Conservation (phyloP, 2,329 filamentous ascomycete species). For the Neonectria faginata region DNA sequence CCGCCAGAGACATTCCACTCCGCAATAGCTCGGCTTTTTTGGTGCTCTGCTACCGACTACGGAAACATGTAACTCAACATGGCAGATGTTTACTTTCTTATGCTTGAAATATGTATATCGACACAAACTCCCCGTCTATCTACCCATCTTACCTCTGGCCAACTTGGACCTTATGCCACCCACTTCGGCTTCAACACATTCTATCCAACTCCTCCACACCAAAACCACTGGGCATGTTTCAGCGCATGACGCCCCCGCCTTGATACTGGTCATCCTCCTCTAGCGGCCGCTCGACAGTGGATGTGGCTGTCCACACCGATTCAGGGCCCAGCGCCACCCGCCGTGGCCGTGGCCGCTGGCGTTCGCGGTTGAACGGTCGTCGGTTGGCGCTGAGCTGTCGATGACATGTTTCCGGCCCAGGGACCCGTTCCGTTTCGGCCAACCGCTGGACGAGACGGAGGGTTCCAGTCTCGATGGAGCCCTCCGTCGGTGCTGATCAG, state of each 20-base stretch:
- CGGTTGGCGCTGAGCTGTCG: not conserved
- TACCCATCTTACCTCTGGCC: too few species aligned
- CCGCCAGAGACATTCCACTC: not conserved
- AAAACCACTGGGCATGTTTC: not conserved
- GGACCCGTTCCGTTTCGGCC: not conserved
- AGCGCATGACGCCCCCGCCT: not conserved
- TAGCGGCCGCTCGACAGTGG: constrained; percentile 5
- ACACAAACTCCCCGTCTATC: too few species aligned
- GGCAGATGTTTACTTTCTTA: too few species aligned
- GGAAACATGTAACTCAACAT: too few species aligned
- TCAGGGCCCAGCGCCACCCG: constrained; percentile 7
- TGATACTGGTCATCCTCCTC: not conserved
- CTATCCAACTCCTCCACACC: not conserved
- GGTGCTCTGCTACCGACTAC: too few species aligned
- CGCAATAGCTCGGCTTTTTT: not conserved
- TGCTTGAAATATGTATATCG: too few species aligned
- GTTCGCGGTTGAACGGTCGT: not conserved
- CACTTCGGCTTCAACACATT: not conserved
- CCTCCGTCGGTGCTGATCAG: constrained; percentile 6
- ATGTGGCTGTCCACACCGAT: not conserved
- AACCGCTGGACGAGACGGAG: not conserved
- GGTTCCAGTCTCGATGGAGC: not conserved
- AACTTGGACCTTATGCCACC: too few species aligned
- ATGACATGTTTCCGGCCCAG: not conserved
- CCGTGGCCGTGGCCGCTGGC: not conserved